Conservation (phyloP, 2,329 filamentous ascomycete genomes). For the Elsinoe arachidis region DNA sequence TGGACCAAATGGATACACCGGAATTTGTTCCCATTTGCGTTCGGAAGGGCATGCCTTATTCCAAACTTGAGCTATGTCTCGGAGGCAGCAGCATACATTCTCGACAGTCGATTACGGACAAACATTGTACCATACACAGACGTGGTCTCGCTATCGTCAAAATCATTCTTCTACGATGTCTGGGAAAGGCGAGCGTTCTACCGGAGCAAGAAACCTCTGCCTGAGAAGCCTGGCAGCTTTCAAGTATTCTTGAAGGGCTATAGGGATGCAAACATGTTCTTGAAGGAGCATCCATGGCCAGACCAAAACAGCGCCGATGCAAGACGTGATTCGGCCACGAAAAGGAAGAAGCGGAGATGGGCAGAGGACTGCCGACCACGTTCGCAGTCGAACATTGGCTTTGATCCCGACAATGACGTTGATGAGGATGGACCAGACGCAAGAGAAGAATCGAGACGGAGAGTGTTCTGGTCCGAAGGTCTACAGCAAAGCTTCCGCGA, state of each 20-base stretch:
- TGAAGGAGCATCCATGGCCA: constrained; percentile 93
- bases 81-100: constrained; percentile 91
- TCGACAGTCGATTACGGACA: constrained; percentile 82
- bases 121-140: constrained; percentile 94
- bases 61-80: constrained; percentile 97
- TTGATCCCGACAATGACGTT: constrained; percentile 37
- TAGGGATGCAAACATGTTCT: constrained; percentile 92
- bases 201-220: constrained; percentile 75
- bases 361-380: constrained; percentile 69
- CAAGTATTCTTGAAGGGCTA: constrained; percentile 96
- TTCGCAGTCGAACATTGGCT: constrained; percentile 9
- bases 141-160: constrained; percentile 86
- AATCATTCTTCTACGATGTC: constrained; percentile 96
- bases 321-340: constrained; percentile 50
- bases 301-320: constrained; percentile 64
- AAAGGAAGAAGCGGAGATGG: constrained; percentile 62
- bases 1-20: constrained; percentile 99
- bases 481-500: constrained; percentile 90
- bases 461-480: constrained; percentile 76
- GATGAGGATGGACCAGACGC: constrained; percentile 44
- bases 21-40: constrained; percentile 95
- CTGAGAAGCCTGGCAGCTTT: constrained; percentile 88
- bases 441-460: constrained; percentile 26
- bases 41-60: constrained; percentile 89
- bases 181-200: constrained; percentile 89